A percentile compares a stretch with the other conserved stretches of the same genome.
These are phyloP conservation scores for Galerina sulciceps DNA, from an alignment of 768 basidiomycete species.

Conservation along the genomic window DNA sequence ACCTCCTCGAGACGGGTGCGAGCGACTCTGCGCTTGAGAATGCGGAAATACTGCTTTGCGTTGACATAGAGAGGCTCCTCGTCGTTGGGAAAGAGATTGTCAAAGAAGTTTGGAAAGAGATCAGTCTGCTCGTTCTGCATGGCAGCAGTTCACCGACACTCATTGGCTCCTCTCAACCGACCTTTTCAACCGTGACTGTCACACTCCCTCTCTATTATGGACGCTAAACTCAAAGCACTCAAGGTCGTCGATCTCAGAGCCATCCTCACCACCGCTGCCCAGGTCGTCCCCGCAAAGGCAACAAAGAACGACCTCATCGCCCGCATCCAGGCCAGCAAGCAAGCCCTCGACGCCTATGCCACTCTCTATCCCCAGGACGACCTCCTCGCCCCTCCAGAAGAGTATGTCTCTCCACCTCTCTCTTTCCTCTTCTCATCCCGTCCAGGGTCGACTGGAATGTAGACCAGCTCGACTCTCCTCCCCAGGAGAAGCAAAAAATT, in stretches of 20 bases:
- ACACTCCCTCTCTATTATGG: slow-evolving; percentile 34
- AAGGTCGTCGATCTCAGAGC: slow-evolving; percentile 74
- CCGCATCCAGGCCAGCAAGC: slow-evolving; percentile 55
- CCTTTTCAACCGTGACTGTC: slow-evolving; percentile 19
- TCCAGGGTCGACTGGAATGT: slow-evolving; percentile 47
- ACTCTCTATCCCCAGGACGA: slow-evolving; percentile 37
- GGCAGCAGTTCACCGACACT: slow-evolving; percentile 25
- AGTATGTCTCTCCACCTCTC: slow-evolving; percentile 22
- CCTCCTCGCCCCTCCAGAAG: slow-evolving; percentile 38
- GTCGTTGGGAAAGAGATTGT: slow-evolving; percentile 57
- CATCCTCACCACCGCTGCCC: slow-evolving; percentile 62
- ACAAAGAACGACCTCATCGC: slow-evolving; percentile 73
- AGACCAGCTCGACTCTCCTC: slow-evolving; percentile 30
- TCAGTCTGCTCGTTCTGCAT: slow-evolving; percentile 30
- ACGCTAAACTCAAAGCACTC: slow-evolving; percentile 56
- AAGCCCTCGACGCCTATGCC: slow-evolving; percentile 56
- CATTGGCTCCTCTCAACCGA: too few relatives aligned
- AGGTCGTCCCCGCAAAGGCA: slow-evolving; percentile 54
- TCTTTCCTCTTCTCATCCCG: neutral
- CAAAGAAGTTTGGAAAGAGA: slow-evolving; percentile 33
- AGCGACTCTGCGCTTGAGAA: slow-evolving; percentile 92
- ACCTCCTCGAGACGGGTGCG: slow-evolving; percentile 92
- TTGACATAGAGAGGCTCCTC: slow-evolving; percentile 99
- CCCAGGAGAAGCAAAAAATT: slow-evolving; percentile 4
- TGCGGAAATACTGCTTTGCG: slow-evolving; percentile 98